Evolutionary conservation across 192 early-diverging fungal genomes (phyloP), one percentile per base, ranked within the genome.

Genomic region (Gaertneriomyces semiglobifer): DNA sequence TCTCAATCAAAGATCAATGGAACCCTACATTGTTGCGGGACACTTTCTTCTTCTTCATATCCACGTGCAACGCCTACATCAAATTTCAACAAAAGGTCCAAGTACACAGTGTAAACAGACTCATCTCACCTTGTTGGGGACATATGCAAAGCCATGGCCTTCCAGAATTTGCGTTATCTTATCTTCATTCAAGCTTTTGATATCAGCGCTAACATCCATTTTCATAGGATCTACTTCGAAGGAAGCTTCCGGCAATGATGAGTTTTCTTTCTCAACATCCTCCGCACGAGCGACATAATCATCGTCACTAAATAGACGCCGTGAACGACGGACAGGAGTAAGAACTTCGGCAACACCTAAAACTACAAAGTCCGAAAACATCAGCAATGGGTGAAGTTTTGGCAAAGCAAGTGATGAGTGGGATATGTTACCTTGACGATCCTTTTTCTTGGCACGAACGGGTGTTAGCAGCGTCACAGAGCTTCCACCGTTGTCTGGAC

Each of bases 371-470:
- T 4, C 4, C 20, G 9, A 65, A 19, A 7, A 33, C 20, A 39
- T 64, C 16, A 63, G 25, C 25, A 33, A 33, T 33, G n/a, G n/a
- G 14, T 12, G 19, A 6, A n/a, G 41, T 4, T 20, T 50, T 0
- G 39, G 33, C 33, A 0, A 44, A 16, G 16, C 25, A 10, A 6
- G 11, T n/a, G 62, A 66, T 41, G 11, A 20, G 16, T 19, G 25
- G 52, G 2, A 64, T 14, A 62, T n/a, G 20, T 18, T 33, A 66
- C 65, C 14, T 63, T 67, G 44, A 39, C 60, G 14, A 3, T 67
- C 65, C 38, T 65, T 66, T 60, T 65, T 60, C 46, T 60, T 64
- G 41, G 65, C 60, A n/a, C 65, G 14, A 41, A 67, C 65, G 9
- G 65, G 65, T 4, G 65, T 67, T 19, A 67, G 20, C 0, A 67